Evolutionary conservation across 2,329 filamentous ascomycete genomes (phyloP).

Genomic region (Bipolaris gigantea): DNA sequence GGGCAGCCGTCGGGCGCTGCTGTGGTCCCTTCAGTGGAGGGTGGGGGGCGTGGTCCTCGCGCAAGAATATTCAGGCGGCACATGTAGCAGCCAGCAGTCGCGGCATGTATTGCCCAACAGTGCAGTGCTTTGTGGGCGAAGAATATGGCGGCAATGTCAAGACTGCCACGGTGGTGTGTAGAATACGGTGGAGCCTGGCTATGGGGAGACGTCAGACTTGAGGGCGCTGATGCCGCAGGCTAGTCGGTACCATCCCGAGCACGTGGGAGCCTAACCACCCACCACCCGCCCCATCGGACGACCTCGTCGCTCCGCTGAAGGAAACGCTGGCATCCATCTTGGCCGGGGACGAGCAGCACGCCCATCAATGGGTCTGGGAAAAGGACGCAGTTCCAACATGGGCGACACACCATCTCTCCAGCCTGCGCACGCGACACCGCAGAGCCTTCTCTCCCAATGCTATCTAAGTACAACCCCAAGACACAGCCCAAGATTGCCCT

Average conservation of each 20-base stretch:
- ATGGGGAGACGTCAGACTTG: slow-evolving; percentile 26
- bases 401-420: neutral
- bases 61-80: slow-evolving; percentile 30
- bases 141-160: slow-evolving; percentile 16
- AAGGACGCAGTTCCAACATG: neutral
- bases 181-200: slow-evolving; percentile 23
- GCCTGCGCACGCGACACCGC: slow-evolving; percentile 15
- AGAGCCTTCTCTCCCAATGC: neutral
- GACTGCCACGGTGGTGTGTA: slow-evolving; percentile 21
- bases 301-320: neutral
- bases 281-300: slow-evolving; percentile 12
- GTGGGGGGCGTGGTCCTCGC: slow-evolving; percentile 30
- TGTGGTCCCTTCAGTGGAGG: slow-evolving; percentile 36
- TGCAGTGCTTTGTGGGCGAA: neutral
- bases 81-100: slow-evolving; percentile 23
- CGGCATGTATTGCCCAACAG: neutral
- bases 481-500: neutral
- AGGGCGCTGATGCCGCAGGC: slow-evolving; percentile 25
- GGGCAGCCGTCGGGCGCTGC: slow-evolving; percentile 16
- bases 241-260: slow-evolving; percentile 21
- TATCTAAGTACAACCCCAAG: neutral
- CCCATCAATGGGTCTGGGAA: neutral
- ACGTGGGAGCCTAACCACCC: slow-evolving; percentile 16
- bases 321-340: neutral
- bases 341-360: neutral